Base-by-base conservation (phyloP, 2,329 filamentous ascomycete genomes). In the Fusarium keratoplasticum region DNA sequence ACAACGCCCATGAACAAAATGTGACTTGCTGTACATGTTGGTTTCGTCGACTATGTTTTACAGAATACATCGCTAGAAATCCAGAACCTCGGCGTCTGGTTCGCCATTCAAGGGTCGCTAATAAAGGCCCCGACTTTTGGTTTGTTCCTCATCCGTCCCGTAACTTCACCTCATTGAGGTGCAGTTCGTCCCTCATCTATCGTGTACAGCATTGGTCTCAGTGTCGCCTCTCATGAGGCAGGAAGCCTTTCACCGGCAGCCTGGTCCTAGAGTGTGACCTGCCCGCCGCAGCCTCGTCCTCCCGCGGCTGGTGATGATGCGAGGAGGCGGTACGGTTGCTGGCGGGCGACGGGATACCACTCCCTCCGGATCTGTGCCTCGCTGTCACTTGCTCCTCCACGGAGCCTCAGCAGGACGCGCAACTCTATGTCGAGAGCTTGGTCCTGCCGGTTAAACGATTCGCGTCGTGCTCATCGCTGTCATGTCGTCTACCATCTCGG, bases 101-200 rank as follows among this genome's bases (percentile, higher is more conserved):
- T 54, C 57, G 61, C 59, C 64, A 57, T 62, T 44, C 52, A 58
- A 54, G 36, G 42, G 66, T 69, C 68, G 61, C 55, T 38, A 31
- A 20, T 27, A 42, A 65, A 47, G 67, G 60, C 59, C 59, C 71
- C 57, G 66, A 47, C 58, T 65, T 65, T 73, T 58, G 61, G 57
- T 54, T 61, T 31, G 20, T 61, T 36, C 42, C 14, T 47, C 33
- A 38, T 52, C 58, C 58, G 59, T 47, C 65, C 44, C 64, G 57
- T 61, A 33, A 69, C 65, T 70, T 63, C 64, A 67, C 62, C 65
- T 69, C 64, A 29, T 61, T 9, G 63, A 66, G 70, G 66, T 66
- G 72, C 64, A 67, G 68, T 65, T 35, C 69, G 66, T 69, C 64
- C 64, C 67, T 67, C 59, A 61, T 74, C 62, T 55, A 63, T 72